Base-by-base conservation (phyloP, 495 filamentous ascomycete species). In the Lepidopterella palustris region DNA sequence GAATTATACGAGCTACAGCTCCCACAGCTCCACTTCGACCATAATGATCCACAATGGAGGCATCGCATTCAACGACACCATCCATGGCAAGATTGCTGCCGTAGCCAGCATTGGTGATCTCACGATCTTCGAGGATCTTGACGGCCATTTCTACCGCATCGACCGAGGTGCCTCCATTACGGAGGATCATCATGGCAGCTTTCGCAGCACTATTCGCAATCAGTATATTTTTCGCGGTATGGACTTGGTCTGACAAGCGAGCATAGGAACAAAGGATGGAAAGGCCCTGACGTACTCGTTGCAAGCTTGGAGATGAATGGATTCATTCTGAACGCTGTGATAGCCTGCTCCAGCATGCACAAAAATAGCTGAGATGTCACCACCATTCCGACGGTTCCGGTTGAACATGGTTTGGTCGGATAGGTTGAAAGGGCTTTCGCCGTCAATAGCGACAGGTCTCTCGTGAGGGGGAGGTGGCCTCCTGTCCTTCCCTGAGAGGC, bases 331-430 rank as follows among this genome's bases (percentile, higher is more conserved):
- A 15, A 76, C 66, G 65, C 89, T 95, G 71, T 98, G 93, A 67
- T 87, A 97, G n/a, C 93, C 93, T 18, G 93, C 93, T 11, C 93
- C 93, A 21, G 92, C 93, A 76, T 98, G 93, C 57, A 97, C 84
- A 68, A 96, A 97, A 31, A 97, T 88, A n/a, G 87, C 87, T 59
- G 77, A 80, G 9, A 81, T 59, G 53, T 82, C 77, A 18, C 77
- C 71, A 45, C 63, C 69, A 53, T 69, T 71, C 20, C 68, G 55
- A 21, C 59, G 65, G 53, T 40, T 67, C 57, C 55, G 69, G 53
- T 27, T 53, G 56, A 71, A 69, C 70, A 67, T 72, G 57, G 55
- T 65, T 57, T 11, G 61, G 64, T n/a, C 49, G 31, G 52, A 49
- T 35, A 53, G 21, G 15, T 57, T 55, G 21, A 31, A 24, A 9